phyloP scores from a whole-genome alignment of 2,329 filamentous ascomycete species.

The Nakataea oryzae region DNA sequence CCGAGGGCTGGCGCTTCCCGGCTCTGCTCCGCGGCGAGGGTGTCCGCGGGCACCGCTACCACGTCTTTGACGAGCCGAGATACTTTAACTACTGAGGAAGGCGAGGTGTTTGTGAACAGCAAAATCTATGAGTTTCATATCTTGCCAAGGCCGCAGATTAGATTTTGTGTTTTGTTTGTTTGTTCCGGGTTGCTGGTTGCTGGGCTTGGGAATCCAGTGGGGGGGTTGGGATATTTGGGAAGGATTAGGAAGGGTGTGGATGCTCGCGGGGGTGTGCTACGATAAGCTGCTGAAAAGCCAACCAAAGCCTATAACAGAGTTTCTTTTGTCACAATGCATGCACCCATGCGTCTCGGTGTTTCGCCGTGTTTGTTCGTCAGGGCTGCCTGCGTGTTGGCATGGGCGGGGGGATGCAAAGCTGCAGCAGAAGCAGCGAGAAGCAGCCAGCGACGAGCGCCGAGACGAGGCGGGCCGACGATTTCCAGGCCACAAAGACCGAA shows the following conservation, averaged over 20 bases:
- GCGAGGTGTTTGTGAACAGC: background rate
- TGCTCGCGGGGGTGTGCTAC: background rate
- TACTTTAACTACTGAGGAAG: conserved; percentile 43
- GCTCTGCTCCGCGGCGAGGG: conserved; percentile 74
- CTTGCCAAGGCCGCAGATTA: background rate
- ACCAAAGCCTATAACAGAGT: background rate
- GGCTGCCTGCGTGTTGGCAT: too few relatives aligned
- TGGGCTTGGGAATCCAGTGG: too few relatives aligned
- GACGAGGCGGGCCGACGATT: background rate
- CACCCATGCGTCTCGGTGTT: background rate
- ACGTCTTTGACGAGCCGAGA: conserved; percentile 87
- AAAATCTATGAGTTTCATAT: background rate
- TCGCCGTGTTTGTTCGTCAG: too few relatives aligned
- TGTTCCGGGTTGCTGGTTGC: too few relatives aligned
- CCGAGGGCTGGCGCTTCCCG: conserved; percentile 73
- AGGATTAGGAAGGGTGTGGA: background rate
- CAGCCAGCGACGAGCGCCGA: background rate
- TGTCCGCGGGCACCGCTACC: conserved; percentile 81
- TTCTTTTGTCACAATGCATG: background rate
- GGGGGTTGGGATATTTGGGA: background rate
- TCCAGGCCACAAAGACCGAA: background rate
- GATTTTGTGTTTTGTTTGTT: background rate
- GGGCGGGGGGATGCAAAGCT: too few relatives aligned
- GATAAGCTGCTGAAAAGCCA: background rate
- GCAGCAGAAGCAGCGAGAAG: background rate